A percentile compares a stretch with the other conserved stretches of the same genome.
phyloP scores from a whole-genome alignment of 176 grass and related monocot genomes.

The Saccharum officinarum region DNA sequence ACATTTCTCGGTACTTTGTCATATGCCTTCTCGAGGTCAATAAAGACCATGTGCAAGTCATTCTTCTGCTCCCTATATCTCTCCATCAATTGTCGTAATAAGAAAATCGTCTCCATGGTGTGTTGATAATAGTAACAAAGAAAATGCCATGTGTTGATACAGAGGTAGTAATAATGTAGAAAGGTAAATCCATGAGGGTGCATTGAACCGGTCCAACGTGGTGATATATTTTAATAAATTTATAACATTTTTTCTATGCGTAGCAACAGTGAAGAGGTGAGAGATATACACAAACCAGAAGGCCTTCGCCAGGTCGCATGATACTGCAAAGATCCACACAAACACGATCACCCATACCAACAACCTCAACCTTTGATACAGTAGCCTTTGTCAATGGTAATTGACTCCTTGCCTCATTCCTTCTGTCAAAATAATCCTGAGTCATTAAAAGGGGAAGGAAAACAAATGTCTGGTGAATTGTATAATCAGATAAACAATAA shows the following conservation, averaged over 20 bases:
- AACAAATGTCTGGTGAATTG: conserved; percentile 21
- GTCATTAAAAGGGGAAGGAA: conserved; percentile 42
- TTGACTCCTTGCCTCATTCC: conserved; percentile 64
- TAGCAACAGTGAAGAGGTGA: conserved; percentile 7
- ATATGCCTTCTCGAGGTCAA: too few species aligned
- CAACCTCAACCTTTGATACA: conserved; percentile 68
- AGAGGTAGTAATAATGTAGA: background rate
- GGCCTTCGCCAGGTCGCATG: conserved; percentile 89
- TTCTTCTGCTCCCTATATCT: too few species aligned
- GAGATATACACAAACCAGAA: conserved; percentile 75
- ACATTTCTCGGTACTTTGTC: too few species aligned
- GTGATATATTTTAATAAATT: background rate
- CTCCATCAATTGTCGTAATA: too few species aligned
- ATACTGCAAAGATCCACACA: conserved; percentile 97
- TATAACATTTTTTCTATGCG: background rate
- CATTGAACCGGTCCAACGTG: background rate
- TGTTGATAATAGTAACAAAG: background rate
- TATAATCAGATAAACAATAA: background rate
- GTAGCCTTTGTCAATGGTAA: conserved; percentile 72
- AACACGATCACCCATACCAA: conserved; percentile 94
- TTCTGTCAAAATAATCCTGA: conserved; percentile 95
- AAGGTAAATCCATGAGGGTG: conserved; percentile 10
- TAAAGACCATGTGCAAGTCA: too few species aligned
- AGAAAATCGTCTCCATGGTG: too few species aligned
- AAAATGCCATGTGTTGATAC: background rate